A percentile compares a stretch with the other conserved stretches of the same genome.
These are phyloP conservation scores for Xerocomus spinulosus DNA, from an alignment of 768 basidiomycete genomes.

Conservation along the genomic window DNA sequence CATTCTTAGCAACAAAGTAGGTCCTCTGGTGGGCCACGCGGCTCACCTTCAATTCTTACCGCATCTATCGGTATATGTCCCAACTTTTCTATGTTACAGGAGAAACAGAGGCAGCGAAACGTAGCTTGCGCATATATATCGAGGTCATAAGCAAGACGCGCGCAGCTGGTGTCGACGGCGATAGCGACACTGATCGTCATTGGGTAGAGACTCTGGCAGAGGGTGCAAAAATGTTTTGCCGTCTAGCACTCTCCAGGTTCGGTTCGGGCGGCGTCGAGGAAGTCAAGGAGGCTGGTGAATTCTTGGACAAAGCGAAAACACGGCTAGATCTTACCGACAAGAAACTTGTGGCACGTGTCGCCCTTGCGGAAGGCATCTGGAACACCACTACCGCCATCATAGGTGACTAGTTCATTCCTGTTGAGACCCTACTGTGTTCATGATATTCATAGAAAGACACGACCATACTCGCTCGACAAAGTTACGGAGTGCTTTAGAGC, in stretches of 20 bases:
- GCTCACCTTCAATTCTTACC: constrained; percentile 89
- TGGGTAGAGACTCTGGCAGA: constrained; percentile 79
- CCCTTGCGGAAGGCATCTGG: constrained; percentile 71
- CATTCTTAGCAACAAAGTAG: constrained; percentile 34
- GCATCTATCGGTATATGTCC: constrained; percentile 80
- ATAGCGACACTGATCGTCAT: constrained; percentile 59
- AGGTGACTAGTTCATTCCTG: constrained; percentile 38
- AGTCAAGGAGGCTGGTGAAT: constrained; percentile 54
- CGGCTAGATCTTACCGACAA: constrained; percentile 47
- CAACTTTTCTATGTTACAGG: constrained; percentile 62
- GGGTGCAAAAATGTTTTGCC: constrained; percentile 75
- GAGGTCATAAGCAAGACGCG: constrained; percentile 82
- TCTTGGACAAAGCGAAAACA: constrained; percentile 57
- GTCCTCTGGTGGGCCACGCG: constrained; percentile 93
- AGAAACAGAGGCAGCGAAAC: constrained; percentile 59
- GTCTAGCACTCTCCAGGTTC: constrained; percentile 37
- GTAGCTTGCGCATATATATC: constrained; percentile 76
- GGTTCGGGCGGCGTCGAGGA: constrained; percentile 48
- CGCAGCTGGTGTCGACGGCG: constrained; percentile 42
- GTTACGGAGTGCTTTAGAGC: constrained; percentile 51
- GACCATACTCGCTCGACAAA: constrained; percentile 53
- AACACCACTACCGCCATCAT: constrained; percentile 62
- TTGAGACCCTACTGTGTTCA: not conserved
- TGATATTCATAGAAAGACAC: constrained; percentile 52
- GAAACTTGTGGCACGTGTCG: constrained; percentile 54